Evolutionary conservation across 179 eudicot genomes (phyloP), one percentile per base, ranked within the genome.

Genomic region (Heliamphora pulchella): DNA sequence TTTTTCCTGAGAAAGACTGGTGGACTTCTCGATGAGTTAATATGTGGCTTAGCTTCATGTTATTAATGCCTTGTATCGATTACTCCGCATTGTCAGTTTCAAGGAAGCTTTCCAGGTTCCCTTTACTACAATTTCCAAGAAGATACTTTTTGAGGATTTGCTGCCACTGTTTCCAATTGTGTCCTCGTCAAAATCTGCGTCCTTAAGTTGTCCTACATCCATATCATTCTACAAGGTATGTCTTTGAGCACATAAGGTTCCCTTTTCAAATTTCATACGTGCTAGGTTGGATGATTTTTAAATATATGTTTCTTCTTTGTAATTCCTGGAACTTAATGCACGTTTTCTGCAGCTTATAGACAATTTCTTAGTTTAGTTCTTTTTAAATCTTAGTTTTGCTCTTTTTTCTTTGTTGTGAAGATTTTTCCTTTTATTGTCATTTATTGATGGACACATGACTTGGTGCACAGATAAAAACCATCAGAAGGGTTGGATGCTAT

Each of bases 71-170:
- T 63, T 74, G 14, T 80, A 74, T 78, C 53, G 65, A 80, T 85
- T 70, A 70, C 72, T 65, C 61, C 80, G 31, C 48, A 54, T 79
- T 84, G 85, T 77, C 92, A 96, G 99, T 87, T 89, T 94, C 84
- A 91, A 89, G 88, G 91, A 94, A 80, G 98, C 97, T 70, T 92
- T 96, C 84, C 82, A 82, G 82, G 91, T 94, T 91, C 99, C 99
- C 31, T 86, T 87, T 83, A 78, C 84, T 66, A 89, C 94, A 53
- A 82, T 96, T 78, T 96, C 99, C 64, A 79, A 86, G 86, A 89
- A 88, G 84, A 89, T 96, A 81, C 77, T 83, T 74, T 91, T 95
- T 68, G 81, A 86, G 80, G 90, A 89, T 82, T 79, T 92, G 71
- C 80, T 94, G 80, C 99, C 99, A 62, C 87, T 96, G 75, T 92